Base-by-base conservation (phyloP, 1,284 basidiomycete species). In the Cutaneotrichosporon mucoides region DNA sequence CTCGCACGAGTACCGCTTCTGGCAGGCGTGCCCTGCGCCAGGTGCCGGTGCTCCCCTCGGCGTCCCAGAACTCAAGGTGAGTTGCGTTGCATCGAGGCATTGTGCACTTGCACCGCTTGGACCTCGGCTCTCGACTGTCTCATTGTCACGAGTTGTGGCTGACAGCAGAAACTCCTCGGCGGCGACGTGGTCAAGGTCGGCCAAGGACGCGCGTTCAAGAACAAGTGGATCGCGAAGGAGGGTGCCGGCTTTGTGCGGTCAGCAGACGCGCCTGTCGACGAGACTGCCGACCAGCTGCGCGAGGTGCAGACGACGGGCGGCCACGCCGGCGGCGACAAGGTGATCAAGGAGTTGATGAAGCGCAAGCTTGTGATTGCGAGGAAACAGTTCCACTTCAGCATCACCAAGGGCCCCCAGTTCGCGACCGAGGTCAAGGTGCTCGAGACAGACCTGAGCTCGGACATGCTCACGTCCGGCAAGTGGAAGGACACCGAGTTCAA, bases 361-460 rank as follows among this genome's bases (percentile, higher is more conserved):
- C 87, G 96, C 59, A 99, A 97, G 78, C 83, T 99, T 50, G 75
- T 83, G 16, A 77, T 79, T 47, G 76, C 73, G 78, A 79, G 92
- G 79, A 99, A 98, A 81, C 86, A 89, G 5, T 88, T 97, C 75
- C 97, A 93, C 87, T 99, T 95, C 81, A 85, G 86, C 13, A 88
- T 96, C 24, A 79, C 82, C 35, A 97, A 96, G 78, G 96, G 96
- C 1, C 69, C 86, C 3, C 83, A 87, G 59, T 99, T 98, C 81
- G 90, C 90, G 72, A 91, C 90, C 4, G 92, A 90, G 13, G 89
- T 90, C n/a, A 87, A 88, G 57, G 97, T 96, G 79, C 88, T 88
- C n/a, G 95, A 99, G 79, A 99, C 96, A 10, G 96, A 99, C 80
- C 82, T 99, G 54, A 98, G 95, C 0, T 89, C 85, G 7, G 96